phyloP scores from a whole-genome alignment of 2,329 filamentous ascomycete species.

The Coniochaeta ligniaria region DNA sequence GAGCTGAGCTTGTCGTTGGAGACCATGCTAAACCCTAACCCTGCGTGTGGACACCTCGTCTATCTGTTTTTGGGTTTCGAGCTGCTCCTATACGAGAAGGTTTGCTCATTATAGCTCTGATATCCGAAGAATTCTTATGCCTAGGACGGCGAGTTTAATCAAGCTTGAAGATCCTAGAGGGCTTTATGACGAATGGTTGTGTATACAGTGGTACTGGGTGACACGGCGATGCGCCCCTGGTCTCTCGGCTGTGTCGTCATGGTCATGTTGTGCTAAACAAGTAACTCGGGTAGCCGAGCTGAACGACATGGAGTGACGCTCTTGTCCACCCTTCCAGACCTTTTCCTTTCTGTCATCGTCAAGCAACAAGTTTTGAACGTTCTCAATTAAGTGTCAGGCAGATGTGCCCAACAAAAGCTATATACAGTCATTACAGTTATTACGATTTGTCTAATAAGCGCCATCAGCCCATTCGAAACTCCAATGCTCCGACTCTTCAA shows the following conservation, averaged over 20 bases:
- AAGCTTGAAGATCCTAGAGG: no score
- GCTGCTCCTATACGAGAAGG: not conserved
- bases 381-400: not conserved
- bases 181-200: no score
- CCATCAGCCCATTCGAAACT: not conserved
- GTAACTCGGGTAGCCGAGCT: not conserved
- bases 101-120: not conserved
- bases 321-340: not conserved
- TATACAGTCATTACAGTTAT: not conserved
- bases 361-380: not conserved
- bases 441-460: not conserved
- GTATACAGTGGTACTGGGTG: no score
- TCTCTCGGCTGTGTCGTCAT: not conserved
- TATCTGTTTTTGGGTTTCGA: no score
- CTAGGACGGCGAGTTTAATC: no score
- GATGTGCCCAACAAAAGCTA: not conserved
- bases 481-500: not conserved
- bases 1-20: not conserved
- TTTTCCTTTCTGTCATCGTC: not conserved
- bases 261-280: not conserved
- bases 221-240: not conserved
- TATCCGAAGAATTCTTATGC: no score
- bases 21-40: not conserved
- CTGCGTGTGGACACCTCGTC: not conserved
- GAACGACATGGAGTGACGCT: not conserved